A percentile compares a stretch with the other conserved stretches of the same genome.
phyloP scores from a whole-genome alignment of 2,329 filamentous ascomycete genomes.

The Neospermospora avenae region DNA sequence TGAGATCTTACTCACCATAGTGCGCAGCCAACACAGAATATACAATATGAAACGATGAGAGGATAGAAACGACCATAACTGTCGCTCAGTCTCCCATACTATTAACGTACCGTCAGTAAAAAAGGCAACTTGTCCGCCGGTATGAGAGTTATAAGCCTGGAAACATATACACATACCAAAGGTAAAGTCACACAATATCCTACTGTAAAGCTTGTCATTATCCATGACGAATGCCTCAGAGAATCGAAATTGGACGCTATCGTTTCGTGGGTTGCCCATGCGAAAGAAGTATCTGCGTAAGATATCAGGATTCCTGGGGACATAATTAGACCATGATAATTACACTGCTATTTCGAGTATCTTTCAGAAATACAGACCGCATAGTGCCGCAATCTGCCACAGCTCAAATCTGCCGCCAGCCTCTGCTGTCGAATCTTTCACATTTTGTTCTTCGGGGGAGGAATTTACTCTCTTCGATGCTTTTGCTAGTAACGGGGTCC shows the following conservation, averaged over 20 bases:
- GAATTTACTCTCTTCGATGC: neutral
- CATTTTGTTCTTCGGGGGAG: neutral
- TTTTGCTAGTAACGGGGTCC: slow-evolving; percentile 16
- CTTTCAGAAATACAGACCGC: slow-evolving; percentile 8
- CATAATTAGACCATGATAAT: slow-evolving; percentile 11
- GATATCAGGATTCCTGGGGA: slow-evolving; percentile 22
- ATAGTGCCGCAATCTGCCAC: slow-evolving; percentile 19
- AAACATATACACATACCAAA: slow-evolving; percentile 12
- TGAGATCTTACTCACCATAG: slow-evolving; percentile 17
- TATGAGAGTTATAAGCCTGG: too few relatives aligned
- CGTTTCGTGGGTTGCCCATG: slow-evolving; percentile 26
- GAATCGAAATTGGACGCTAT: slow-evolving; percentile 21
- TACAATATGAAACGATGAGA: slow-evolving; percentile 48
- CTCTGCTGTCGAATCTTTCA: neutral
- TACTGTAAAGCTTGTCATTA: slow-evolving; percentile 26
- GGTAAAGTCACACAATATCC: slow-evolving; percentile 24
- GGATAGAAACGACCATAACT: slow-evolving; percentile 50
- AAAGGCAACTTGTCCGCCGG: too few relatives aligned
- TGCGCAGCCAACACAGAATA: slow-evolving; percentile 40
- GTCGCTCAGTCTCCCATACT: slow-evolving; percentile 47
- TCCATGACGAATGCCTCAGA: slow-evolving; percentile 23
- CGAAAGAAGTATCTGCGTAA: slow-evolving; percentile 22
- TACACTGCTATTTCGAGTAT: neutral
- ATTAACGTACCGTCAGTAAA: neutral
- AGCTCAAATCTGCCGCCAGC: slow-evolving; percentile 7